phyloP scores from a whole-genome alignment of 2,329 filamentous ascomycete genomes.

The Penicillium rolfsii region DNA sequence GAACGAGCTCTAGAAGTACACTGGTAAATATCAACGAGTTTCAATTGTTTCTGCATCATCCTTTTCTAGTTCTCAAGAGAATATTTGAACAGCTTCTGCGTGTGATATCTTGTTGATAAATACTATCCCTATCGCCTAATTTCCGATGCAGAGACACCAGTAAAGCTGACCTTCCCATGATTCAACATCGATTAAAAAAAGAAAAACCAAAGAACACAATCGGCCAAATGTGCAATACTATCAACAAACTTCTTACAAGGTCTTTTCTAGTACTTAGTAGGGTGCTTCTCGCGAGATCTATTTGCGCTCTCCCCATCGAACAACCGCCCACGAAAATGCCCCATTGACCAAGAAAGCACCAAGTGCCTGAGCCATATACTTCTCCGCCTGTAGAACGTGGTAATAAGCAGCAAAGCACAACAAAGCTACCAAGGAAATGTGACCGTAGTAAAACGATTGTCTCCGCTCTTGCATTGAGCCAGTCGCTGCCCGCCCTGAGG shows the following conservation, averaged over 20 bases:
- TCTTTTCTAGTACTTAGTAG: no score
- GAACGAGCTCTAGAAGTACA: no score
- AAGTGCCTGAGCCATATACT: constrained; percentile 57
- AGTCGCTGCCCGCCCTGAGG: constrained; percentile 14
- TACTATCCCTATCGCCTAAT: background rate
- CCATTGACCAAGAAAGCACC: constrained; percentile 52
- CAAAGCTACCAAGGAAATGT: constrained; percentile 56
- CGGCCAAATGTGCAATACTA: no score
- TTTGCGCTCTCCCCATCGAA: constrained; percentile 13
- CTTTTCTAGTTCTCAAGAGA: background rate
- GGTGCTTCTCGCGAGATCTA: background rate
- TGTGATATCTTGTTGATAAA: background rate
- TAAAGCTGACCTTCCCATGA: background rate
- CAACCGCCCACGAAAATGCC: constrained; percentile 30
- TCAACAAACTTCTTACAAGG: no score
- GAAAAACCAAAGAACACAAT: no score
- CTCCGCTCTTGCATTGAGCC: constrained; percentile 40
- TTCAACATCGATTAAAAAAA: no score
- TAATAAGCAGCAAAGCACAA: constrained; percentile 56
- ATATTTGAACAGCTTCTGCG: background rate
- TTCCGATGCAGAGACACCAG: background rate
- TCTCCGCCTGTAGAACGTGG: constrained; percentile 59
- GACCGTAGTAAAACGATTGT: constrained; percentile 57
- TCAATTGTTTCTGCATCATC: no score
- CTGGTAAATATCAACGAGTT: no score